Evolutionary conservation across 345 rosid species (phyloP).

Genomic region (Arabis alpina): DNA sequence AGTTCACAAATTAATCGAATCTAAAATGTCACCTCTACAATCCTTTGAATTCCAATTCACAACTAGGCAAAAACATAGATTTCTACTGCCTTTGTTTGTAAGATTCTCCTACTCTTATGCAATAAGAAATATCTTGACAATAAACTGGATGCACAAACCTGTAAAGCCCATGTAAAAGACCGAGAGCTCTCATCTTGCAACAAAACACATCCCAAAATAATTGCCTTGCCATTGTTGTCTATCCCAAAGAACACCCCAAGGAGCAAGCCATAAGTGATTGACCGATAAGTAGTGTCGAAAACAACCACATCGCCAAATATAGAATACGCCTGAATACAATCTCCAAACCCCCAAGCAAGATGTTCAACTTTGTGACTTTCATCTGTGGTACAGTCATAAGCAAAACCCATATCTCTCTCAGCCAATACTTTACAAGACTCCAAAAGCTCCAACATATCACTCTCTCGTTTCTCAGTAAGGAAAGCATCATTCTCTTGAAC

Average conservation of each 20-base stretch:
- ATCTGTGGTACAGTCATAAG: constrained; percentile 68
- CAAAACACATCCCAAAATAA: constrained; percentile 80
- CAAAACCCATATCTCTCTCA: constrained; percentile 72
- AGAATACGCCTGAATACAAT: constrained; percentile 59
- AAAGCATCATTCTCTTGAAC: constrained; percentile 88
- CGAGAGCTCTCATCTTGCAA: constrained; percentile 74
- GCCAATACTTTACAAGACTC: constrained; percentile 72
- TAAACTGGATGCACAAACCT: constrained; percentile 67
- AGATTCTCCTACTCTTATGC: no score
- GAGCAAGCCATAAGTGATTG: constrained; percentile 80
- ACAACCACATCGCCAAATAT: constrained; percentile 77
- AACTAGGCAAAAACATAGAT: no score
- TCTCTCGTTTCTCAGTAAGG: constrained; percentile 74
- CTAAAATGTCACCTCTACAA: no score
- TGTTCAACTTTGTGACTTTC: constrained; percentile 74
- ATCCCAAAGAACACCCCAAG: constrained; percentile 87
- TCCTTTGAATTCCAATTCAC: no score
- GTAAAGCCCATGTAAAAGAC: constrained; percentile 91
- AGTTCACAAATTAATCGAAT: no score
- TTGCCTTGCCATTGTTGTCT: constrained; percentile 65
- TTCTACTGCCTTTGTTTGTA: no score
- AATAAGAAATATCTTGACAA: constrained; percentile 1
- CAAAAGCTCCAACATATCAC: constrained; percentile 70
- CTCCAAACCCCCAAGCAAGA: constrained; percentile 85
- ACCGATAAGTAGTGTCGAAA: constrained; percentile 76